A percentile compares a stretch with the other conserved stretches of the same genome.
Evolutionary conservation across 768 basidiomycete species (phyloP).

Genomic region (Boletus pseudopeckii): DNA sequence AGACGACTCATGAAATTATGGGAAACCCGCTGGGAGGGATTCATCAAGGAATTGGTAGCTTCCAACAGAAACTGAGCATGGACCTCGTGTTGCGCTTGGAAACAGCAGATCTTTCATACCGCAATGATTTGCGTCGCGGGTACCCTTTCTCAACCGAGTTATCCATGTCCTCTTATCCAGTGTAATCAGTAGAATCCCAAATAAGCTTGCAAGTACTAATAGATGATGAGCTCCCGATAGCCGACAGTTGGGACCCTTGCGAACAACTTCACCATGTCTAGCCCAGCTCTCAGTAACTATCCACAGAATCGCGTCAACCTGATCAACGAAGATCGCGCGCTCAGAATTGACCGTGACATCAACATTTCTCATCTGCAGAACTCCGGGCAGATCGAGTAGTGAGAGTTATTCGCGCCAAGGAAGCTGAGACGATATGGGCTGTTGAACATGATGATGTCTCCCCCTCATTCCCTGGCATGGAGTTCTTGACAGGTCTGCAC

Average conservation of each 20-base stretch:
- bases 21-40: slow-evolving; percentile 48
- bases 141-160: background rate
- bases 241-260: background rate
- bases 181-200: background rate
- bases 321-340: slow-evolving; percentile 43
- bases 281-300: slow-evolving; percentile 6
- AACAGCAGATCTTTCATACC: background rate
- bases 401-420: slow-evolving; percentile 48
- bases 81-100: background rate
- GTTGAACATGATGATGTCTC: too few species aligned
- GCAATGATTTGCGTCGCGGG: background rate
- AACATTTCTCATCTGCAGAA: slow-evolving; percentile 38
- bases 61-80: background rate
- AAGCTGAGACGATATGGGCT: slow-evolving; percentile 51
- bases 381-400: slow-evolving; percentile 53
- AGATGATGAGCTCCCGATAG: background rate
- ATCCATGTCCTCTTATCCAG: background rate
- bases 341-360: slow-evolving; percentile 43
- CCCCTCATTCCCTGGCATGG: slow-evolving; percentile 81
- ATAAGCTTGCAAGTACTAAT: too few species aligned
- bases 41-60: slow-evolving; percentile 36
- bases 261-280: slow-evolving; percentile 6
- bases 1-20: slow-evolving; percentile 38
- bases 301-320: slow-evolving; percentile 22
- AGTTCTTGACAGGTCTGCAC: slow-evolving; percentile 59